A percentile compares a stretch with the other conserved stretches of the same genome.
Conservation (phyloP, 2,329 filamentous ascomycete species). For the Dryadomyces quercus-mongolicae region DNA sequence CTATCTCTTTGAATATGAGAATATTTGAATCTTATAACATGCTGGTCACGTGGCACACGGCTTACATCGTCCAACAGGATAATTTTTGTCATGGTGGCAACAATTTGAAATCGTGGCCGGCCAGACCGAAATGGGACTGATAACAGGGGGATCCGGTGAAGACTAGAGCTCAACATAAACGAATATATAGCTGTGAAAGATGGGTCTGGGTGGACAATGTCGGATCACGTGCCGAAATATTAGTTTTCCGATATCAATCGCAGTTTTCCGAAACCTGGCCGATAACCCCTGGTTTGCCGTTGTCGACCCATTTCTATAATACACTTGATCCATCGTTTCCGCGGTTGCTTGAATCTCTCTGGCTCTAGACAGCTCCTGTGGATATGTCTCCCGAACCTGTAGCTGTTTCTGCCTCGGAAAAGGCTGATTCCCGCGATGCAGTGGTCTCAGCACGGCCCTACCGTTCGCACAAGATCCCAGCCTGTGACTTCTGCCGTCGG, state of each 20-base stretch:
- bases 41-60: too few species aligned
- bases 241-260: neutral
- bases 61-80: too few species aligned
- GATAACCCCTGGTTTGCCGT: neutral
- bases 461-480: constrained; percentile 4
- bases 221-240: neutral
- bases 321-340: neutral
- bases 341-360: neutral
- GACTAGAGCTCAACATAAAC: too few species aligned
- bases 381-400: neutral
- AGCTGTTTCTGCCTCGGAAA: neutral
- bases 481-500: constrained; percentile 4
- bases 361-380: neutral
- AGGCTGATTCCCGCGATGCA: neutral
- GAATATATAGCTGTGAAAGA: too few species aligned
- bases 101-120: too few species aligned
- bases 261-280: neutral
- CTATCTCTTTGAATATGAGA: too few species aligned
- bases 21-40: too few species aligned
- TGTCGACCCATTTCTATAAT: neutral
- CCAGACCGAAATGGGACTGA: too few species aligned
- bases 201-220: too few species aligned
- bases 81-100: too few species aligned
- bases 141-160: too few species aligned
- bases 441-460: constrained; percentile 12